phyloP scores from a whole-genome alignment of 495 filamentous ascomycete species.

The Penicillium mononematosum region DNA sequence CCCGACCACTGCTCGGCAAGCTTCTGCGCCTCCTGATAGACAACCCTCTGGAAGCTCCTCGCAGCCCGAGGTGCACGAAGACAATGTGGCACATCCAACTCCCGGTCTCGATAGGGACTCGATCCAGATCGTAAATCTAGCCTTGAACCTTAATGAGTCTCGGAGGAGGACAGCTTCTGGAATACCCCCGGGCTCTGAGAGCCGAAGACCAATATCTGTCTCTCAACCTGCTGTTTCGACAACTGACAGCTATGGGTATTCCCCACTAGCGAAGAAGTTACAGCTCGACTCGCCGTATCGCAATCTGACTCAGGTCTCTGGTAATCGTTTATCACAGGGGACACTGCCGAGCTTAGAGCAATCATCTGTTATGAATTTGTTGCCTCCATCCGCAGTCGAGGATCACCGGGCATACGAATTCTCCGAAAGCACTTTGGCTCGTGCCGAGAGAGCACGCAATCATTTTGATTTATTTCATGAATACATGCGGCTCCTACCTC shows the following conservation, averaged over 20 bases:
- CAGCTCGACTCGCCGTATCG: conserved; percentile 20
- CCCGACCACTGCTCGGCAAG: conserved; percentile 9
- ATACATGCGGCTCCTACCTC: conserved; percentile 71
- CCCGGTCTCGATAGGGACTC: conserved; percentile 66
- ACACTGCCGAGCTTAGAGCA: conserved; percentile 13
- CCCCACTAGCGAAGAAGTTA: conserved; percentile 16
- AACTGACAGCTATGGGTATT: conserved; percentile 21
- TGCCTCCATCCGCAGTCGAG: conserved; percentile 33
- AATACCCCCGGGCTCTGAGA: conserved; percentile 51
- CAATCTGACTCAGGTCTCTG: conserved; percentile 17
- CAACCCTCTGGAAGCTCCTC: conserved; percentile 16
- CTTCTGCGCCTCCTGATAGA: conserved; percentile 11
- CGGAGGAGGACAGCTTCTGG: conserved; percentile 56
- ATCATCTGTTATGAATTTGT: conserved; percentile 30
- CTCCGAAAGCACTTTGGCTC: conserved; percentile 71
- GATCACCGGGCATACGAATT: conserved; percentile 56
- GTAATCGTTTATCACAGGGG: conserved; percentile 14
- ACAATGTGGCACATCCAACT: conserved; percentile 15
- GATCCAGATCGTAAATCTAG: conserved; percentile 85
- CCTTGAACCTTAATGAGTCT: conserved; percentile 83
- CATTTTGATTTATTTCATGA: conserved; percentile 78
- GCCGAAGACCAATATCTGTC: conserved; percentile 45
- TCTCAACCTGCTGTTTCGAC: conserved; percentile 22
- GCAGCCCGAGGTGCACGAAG: conserved; percentile 10
- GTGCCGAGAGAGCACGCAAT: conserved; percentile 74